These are phyloP conservation scores for Scytalidium sp. DNA, from an alignment of 2,329 filamentous ascomycete genomes.

Conservation along the genomic window DNA sequence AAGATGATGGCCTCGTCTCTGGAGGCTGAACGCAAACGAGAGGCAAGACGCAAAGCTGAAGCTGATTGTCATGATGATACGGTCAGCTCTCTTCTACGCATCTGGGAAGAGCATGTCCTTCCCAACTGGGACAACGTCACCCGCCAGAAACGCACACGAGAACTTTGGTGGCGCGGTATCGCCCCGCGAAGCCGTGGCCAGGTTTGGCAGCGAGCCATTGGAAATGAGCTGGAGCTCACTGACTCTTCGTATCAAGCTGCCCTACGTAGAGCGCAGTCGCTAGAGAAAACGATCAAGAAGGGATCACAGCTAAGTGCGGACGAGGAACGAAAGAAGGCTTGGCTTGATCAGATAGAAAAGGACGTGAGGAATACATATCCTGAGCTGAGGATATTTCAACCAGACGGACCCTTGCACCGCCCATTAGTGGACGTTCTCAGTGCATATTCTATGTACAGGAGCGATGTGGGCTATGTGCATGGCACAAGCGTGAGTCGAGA, in stretches of 20 bases:
- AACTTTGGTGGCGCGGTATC: constrained; percentile 81
- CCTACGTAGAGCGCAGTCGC: constrained; percentile 60
- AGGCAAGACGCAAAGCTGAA: constrained; percentile 48
- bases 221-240: constrained; percentile 37
- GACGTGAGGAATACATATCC: constrained; percentile 68
- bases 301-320: constrained; percentile 35
- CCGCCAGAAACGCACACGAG: constrained; percentile 64
- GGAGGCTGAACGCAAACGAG: constrained; percentile 58
- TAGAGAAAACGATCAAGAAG: constrained; percentile 41
- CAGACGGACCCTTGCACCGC: constrained; percentile 56
- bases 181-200: constrained; percentile 60
- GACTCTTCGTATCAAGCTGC: constrained; percentile 69
- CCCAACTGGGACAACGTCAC: constrained; percentile 74
- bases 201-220: constrained; percentile 30
- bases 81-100: constrained; percentile 51
- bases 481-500: constrained; percentile 65
- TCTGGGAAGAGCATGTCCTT: constrained; percentile 76
- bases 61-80: constrained; percentile 52
- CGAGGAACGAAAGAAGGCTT: constrained; percentile 53
- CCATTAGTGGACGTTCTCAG: constrained; percentile 69
- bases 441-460: constrained; percentile 79
- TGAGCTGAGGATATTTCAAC: constrained; percentile 67
- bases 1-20: constrained; percentile 70
- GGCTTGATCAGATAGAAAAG: constrained; percentile 61
- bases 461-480: constrained; percentile 74